phyloP scores from a whole-genome alignment of 768 basidiomycete species.

The Boletus reticuloceps region DNA sequence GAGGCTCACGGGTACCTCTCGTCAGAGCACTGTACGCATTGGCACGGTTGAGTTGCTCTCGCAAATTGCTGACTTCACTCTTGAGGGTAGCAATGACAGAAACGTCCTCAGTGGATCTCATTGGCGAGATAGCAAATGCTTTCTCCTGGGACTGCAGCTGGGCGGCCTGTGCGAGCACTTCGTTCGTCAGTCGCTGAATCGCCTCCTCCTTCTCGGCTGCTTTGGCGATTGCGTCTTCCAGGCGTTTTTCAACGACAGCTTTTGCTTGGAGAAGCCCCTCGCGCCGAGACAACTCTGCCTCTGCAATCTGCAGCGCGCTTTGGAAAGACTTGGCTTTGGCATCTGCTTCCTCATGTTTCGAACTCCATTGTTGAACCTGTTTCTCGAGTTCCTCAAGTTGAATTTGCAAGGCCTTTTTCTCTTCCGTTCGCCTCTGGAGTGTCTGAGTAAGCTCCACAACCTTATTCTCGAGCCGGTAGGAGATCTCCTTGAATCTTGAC shows the following conservation, averaged over 20 bases:
- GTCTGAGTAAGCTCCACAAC: conserved; percentile 97
- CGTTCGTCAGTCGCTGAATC: conserved; percentile 78
- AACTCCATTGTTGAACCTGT: conserved; percentile 81
- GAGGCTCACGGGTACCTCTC: conserved; percentile 68
- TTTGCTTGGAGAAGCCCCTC: conserved; percentile 76
- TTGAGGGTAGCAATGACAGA: conserved; percentile 87
- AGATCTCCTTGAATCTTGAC: conserved; percentile 98
- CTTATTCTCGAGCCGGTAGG: conserved; percentile 97
- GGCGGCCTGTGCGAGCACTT: conserved; percentile 67
- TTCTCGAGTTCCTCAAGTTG: conserved; percentile 78
- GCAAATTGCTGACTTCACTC: conserved; percentile 86
- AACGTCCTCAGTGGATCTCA: conserved; percentile 74
- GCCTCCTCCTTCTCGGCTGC: conserved; percentile 80
- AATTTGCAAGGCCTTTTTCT: conserved; percentile 84
- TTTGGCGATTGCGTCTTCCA: conserved; percentile 75
- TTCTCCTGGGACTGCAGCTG: conserved; percentile 79
- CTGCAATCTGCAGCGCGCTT: conserved; percentile 62
- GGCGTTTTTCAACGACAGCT: conserved; percentile 70
- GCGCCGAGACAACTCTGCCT: conserved; percentile 66
- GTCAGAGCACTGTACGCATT: conserved; percentile 89
- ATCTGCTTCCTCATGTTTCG: conserved; percentile 86
- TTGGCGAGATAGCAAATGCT: conserved; percentile 59
- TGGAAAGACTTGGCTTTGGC: conserved; percentile 70
- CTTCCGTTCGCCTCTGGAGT: conserved; percentile 84
- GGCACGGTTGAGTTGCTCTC: conserved; percentile 95